Percentiles rank a stretch among this genome's conserved stretches.
Conservation (phyloP, 1,284 basidiomycete genomes). For the Ceratobasidium sp. region DNA sequence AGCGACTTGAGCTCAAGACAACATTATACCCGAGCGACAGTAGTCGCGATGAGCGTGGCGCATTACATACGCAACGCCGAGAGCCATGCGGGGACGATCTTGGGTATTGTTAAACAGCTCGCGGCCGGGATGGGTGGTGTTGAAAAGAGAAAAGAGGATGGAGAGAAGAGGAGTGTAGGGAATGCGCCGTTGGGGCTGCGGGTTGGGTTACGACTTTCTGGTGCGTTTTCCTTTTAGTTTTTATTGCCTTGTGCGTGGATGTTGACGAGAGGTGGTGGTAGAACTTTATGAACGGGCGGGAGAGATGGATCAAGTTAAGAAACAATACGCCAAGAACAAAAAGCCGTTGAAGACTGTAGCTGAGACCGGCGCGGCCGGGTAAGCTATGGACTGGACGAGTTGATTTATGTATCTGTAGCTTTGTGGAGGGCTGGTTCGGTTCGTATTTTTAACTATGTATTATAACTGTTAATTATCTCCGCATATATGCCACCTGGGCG, state of each 20-base stretch:
- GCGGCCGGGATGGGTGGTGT: conserved; percentile 73
- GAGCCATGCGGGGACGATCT: conserved; percentile 70
- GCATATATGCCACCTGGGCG: no score
- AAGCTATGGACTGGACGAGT: not conserved
- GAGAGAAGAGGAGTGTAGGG: conserved; percentile 56
- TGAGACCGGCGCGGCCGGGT: not conserved
- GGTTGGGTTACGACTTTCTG: conserved; percentile 73
- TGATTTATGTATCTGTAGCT: not conserved
- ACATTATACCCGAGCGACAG: conserved; percentile 73
- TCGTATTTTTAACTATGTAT: not conserved
- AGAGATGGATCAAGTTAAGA: conserved; percentile 58
- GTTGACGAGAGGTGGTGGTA: conserved; percentile 47
- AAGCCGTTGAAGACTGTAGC: conserved; percentile 52
- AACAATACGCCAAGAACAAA: conserved; percentile 56
- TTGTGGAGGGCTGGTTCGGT: not conserved
- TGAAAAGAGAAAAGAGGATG: conserved; percentile 41
- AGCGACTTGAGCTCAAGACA: conserved; percentile 68
- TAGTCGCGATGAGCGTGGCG: conserved; percentile 70
- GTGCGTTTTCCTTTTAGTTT: conserved; percentile 55
- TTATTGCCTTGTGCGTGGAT: conserved; percentile 5
- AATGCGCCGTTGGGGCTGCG: conserved; percentile 73
- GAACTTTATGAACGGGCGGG: conserved; percentile 67
- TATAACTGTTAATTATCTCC: not conserved
- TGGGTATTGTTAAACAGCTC: conserved; percentile 71
- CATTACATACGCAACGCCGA: conserved; percentile 75